Evolutionary conservation across 2,329 filamentous ascomycete species (phyloP), one percentile per base, ranked within the genome.

Genomic region (Aspergillus hortae): DNA sequence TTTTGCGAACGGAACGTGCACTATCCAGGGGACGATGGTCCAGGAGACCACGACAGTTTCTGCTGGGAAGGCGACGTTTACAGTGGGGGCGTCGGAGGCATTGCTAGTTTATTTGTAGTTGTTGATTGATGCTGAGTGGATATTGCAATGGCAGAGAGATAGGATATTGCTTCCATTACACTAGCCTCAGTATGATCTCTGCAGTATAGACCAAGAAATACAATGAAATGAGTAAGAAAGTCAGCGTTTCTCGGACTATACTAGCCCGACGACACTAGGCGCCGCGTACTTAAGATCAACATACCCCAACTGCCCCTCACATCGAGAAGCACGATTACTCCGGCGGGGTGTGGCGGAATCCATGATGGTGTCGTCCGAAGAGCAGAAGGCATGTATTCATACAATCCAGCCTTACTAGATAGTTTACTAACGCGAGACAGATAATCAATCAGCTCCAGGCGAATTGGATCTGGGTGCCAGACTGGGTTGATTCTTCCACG

Each of bases 1-100:
- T 0, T 80, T 79, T 59, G 69, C 61, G 2, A 70, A 80, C 58
- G 75, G 67, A 1, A 75, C 70, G 10, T 82, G 79, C 61, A 63
- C 60, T 4, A 56, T 76, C n/a, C 59, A 60, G 1, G 78, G 78
- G 0, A 65, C 58, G 2, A 75, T 57, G 38, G 49, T 32, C 15
- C 38, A 50, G 12, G 61, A 64, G 49, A 61, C 46, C 6, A 55
- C 17, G 11, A 54, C 44, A 6, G 59, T 58, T 35, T 49, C 44
- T 30, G 57, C 41, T 72, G 65, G 69, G 48, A 33, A 67, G 40
- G 73, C 67, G 1, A 75, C 68, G 0, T 74, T 78, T 48, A 67
- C 64, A 1, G 51, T 81, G 19, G 64, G 62, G 17, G 78, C 77
- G 5, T 74, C 74, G 6, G 78, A 81, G 60, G 78, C 77, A 4